A percentile compares a stretch with the other conserved stretches of the same genome.
phyloP scores from a whole-genome alignment of 2,329 filamentous ascomycete species.

The Colletotrichum liriopes region DNA sequence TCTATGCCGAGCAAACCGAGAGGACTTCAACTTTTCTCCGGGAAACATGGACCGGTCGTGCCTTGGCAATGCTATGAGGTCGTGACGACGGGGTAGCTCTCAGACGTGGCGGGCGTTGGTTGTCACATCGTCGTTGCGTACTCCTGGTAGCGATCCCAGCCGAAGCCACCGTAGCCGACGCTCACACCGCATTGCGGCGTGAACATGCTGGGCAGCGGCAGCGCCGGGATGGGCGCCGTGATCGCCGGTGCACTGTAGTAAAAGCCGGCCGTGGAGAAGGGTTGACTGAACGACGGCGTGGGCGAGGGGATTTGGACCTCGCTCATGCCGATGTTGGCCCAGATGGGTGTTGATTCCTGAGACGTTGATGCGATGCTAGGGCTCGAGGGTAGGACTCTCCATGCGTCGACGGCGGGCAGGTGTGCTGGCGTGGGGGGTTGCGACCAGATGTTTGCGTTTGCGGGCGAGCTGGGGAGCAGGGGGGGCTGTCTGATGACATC shows the following conservation, averaged over 20 bases:
- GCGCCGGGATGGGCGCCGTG: constrained; percentile 79
- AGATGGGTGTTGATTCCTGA: constrained; percentile 81
- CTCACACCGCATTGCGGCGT: constrained; percentile 88
- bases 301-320: constrained; percentile 85
- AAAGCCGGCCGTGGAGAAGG: constrained; percentile 79
- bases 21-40: constrained; percentile 48
- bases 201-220: constrained; percentile 90
- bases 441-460: constrained; percentile 84
- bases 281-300: constrained; percentile 84
- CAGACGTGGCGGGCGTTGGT: constrained; percentile 66
- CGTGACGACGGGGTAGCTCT: constrained; percentile 64
- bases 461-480: constrained; percentile 86
- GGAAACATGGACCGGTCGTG: constrained; percentile 51
- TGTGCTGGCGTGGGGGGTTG: constrained; percentile 72
- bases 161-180: constrained; percentile 82
- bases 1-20: constrained; percentile 46
- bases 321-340: constrained; percentile 83
- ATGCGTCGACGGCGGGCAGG: constrained; percentile 83
- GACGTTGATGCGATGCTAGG: constrained; percentile 82
- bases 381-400: constrained; percentile 93
- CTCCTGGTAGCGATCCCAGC: constrained; percentile 89
- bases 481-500: constrained; percentile 91
- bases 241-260: constrained; percentile 87
- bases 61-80: constrained; percentile 58
- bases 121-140: constrained; percentile 91